Base-by-base conservation (phyloP, 2,329 filamentous ascomycete genomes). In the Dactylellina leptospora region DNA sequence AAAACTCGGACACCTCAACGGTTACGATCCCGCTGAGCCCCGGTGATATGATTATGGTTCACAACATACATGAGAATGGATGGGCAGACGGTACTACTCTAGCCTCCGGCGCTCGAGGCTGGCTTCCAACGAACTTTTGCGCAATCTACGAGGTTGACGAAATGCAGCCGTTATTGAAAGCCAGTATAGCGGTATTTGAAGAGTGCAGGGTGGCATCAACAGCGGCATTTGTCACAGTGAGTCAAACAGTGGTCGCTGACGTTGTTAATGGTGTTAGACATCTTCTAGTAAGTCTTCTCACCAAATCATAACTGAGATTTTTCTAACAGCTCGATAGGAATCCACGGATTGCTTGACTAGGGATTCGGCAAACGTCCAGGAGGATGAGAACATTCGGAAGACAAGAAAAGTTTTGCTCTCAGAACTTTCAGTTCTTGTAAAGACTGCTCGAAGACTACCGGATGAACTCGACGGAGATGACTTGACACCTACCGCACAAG, bases 111-210 rank as follows among this genome's bases (percentile, higher is more conserved):
- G 90, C 90, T 54, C 86, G 95, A 76, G 95, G 95, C 74, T 99
- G 95, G 95, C 83, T 99, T 71, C 95, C 95, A 1, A 99, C 95
- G 6, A 99, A 99, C 80, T 99, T 97, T 80, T 99, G 95, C 82
- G 93, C 97, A 79, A 86, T 91, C 8, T 99, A 97, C 79, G 91
- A 97, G 75, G 92, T 93, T 47, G 87, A 92, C 20, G 88, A 92
- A 74, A 93, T 97, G 84, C 87, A 88, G 60, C 92, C 87, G 74
- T 84, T 99, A 20, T 83, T 99, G 33, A 92, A 91, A 76, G 92
- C 76, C 25, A 76, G 76, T 60, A 70, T 76, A n/a, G 69, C 66
- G 3, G 68, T 77, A 20, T 77, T 77, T 47, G 76, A 77, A 27
- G 72, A 76, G 44, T 76, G 74, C 54, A 73, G 75, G 36, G 72